These are phyloP conservation scores for Pyropia yezoensis DNA, from an alignment of 23 red algal genomes.

Conservation along the genomic window DNA sequence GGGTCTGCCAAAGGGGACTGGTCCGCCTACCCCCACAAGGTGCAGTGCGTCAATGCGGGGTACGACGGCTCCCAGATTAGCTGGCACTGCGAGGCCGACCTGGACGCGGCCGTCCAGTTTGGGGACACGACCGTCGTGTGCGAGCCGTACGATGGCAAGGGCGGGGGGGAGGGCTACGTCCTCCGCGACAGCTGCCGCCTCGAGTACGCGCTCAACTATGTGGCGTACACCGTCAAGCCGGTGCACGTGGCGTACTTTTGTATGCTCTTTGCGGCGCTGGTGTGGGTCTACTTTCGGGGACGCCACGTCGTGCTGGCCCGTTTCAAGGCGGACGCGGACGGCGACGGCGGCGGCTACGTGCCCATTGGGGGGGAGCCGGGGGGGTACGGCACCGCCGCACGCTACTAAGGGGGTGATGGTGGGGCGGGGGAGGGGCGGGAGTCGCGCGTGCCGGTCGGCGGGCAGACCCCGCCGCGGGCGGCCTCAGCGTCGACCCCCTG, in stretches of 20 bases:
- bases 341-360: too few species aligned
- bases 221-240: conserved; percentile 26
- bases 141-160: conserved; percentile 29
- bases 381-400: too few species aligned
- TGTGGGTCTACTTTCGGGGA: too few species aligned
- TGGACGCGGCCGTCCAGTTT: conserved; percentile 33
- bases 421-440: too few species aligned
- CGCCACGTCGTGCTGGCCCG: too few species aligned
- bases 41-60: conserved; percentile 52
- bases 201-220: conserved; percentile 51
- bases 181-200: conserved; percentile 36
- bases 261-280: too few species aligned
- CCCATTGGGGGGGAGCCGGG: too few species aligned
- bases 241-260: conserved; percentile 41
- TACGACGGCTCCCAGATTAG: conserved; percentile 49
- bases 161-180: conserved; percentile 32
- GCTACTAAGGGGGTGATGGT: too few species aligned
- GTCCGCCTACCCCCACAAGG: conserved; percentile 34
- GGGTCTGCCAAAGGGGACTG: conserved; percentile 31
- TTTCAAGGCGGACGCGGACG: too few species aligned
- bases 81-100: conserved; percentile 37
- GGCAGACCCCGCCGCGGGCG: too few species aligned
- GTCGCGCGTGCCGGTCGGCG: too few species aligned
- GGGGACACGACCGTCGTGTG: conserved; percentile 44
- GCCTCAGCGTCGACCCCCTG: too few species aligned